Evolutionary conservation across 139 green algal genomes (phyloP).

Genomic region (Coelastrella sp.): DNA sequence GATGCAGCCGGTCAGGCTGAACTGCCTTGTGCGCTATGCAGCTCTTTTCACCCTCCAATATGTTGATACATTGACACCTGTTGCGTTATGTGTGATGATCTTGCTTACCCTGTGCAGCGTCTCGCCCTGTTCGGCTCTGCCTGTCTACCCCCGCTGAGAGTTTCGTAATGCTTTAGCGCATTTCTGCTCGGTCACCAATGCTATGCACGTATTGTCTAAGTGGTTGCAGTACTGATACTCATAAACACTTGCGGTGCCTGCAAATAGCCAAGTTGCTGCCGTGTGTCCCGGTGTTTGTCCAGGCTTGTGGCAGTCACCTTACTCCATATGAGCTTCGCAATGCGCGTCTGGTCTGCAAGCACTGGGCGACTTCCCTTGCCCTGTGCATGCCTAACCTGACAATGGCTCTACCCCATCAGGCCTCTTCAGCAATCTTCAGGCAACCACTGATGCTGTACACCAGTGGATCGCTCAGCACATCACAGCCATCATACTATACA

Average conservation of each 20-base stretch:
- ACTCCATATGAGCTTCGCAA: neutral
- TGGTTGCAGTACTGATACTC: no score
- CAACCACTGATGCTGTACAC: slow-evolving; percentile 30
- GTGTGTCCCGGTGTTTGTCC: neutral
- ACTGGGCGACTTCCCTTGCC: slow-evolving; percentile 23
- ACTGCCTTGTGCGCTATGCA: neutral
- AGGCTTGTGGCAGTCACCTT: neutral
- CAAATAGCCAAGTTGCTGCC: no score
- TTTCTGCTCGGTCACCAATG: no score
- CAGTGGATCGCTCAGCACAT: neutral
- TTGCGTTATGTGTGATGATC: no score
- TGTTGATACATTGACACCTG: no score
- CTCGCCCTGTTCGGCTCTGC: no score
- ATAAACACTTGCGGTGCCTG: no score
- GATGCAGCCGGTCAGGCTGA: neutral
- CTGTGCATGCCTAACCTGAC: slow-evolving; percentile 30
- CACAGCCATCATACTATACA: slow-evolving; percentile 3
- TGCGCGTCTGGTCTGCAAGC: slow-evolving; percentile 18
- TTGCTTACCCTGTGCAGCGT: no score
- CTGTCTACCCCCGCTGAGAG: no score
- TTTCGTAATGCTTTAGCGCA: no score
- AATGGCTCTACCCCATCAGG: neutral
- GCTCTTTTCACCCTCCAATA: no score
- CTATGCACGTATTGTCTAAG: no score
- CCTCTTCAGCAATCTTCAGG: neutral